These are phyloP conservation scores for Umbilicaria muhlenbergii DNA, from an alignment of 495 filamentous ascomycete genomes.

Conservation along the genomic window DNA sequence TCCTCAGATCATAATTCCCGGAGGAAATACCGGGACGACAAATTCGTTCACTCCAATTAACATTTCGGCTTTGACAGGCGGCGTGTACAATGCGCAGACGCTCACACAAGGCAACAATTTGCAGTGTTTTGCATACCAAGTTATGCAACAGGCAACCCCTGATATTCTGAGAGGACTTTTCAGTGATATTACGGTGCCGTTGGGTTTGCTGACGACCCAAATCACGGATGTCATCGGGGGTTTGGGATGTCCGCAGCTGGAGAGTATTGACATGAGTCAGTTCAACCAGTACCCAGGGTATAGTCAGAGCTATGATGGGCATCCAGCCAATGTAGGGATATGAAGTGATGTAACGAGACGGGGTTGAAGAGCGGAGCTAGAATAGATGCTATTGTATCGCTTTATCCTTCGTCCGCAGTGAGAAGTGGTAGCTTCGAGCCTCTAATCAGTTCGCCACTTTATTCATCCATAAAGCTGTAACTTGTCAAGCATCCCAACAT, in stretches of 20 bases:
- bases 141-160: slow-evolving; percentile 25
- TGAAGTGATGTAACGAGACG: no score
- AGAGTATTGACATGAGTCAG: slow-evolving; percentile 11
- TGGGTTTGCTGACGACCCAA: slow-evolving; percentile 13
- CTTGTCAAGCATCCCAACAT: no score
- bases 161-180: slow-evolving; percentile 24
- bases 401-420: no score
- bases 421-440: no score
- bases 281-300: slow-evolving; percentile 15
- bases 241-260: slow-evolving; percentile 16
- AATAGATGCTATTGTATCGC: no score
- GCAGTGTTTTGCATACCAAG: slow-evolving; percentile 30
- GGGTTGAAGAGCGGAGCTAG: no score
- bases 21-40: slow-evolving; percentile 39
- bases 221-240: slow-evolving; percentile 5
- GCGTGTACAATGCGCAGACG: slow-evolving; percentile 26
- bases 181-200: slow-evolving; percentile 18
- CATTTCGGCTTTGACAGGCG: slow-evolving; percentile 30
- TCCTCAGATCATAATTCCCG: slow-evolving; percentile 23
- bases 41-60: slow-evolving; percentile 42
- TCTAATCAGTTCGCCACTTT: no score
- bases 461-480: no score
- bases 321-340: no score
- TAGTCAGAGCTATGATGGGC: not conserved
- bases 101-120: slow-evolving; percentile 31